Evolutionary conservation across 2,329 filamentous ascomycete species (phyloP), one percentile per base, ranked within the genome.

Genomic region (Cryphonectria parasitica): DNA sequence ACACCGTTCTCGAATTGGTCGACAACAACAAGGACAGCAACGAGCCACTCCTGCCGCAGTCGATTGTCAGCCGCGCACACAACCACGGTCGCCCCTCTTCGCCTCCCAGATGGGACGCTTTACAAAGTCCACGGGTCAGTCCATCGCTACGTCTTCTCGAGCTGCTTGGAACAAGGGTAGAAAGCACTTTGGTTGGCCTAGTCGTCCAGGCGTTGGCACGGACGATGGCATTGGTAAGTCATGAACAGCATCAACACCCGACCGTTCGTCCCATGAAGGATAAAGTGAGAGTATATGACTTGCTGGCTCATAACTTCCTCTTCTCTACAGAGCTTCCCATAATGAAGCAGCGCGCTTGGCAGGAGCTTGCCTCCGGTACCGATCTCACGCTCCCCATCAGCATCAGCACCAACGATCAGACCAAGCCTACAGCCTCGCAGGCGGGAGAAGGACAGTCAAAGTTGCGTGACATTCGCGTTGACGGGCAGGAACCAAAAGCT

Each of bases 311-410:
- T 28, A 22, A 17, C 6, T 34, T 10, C 13, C 4, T 19, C 15
- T 8, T 13, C 22, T 17, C 19, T 17, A 15, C 41, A 72, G 71
- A 72, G 3, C 71, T 72, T 17, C 71, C 68, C 22, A 60, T 70
- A 54, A 70, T 68, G 61, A 61, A 43, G 11, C 36, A 63, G 19
- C 63, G 62, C 10, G 63, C 61, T 15, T 70, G 71, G 71, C 68
- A 72, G 66, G 28, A 56, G 17, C 68, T 70, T 19, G 71, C 68
- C 68, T 61, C 54, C 7, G 66, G 66, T n/a, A 36, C 25, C 36
- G 39, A 28, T 31, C 25, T 60, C 28, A 49, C 17, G 15, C 39
- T 39, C 11, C 34, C 56, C 41, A 52, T n/a, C n/a, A n/a, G n/a
- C 28, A 25, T n/a, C n/a, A 62, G 25, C 25, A 2, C 3, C 13